A percentile compares a stretch with the other conserved stretches of the same genome.
Evolutionary conservation across 2,329 filamentous ascomycete genomes (phyloP).

Genomic region (Xylariaceae sp.): DNA sequence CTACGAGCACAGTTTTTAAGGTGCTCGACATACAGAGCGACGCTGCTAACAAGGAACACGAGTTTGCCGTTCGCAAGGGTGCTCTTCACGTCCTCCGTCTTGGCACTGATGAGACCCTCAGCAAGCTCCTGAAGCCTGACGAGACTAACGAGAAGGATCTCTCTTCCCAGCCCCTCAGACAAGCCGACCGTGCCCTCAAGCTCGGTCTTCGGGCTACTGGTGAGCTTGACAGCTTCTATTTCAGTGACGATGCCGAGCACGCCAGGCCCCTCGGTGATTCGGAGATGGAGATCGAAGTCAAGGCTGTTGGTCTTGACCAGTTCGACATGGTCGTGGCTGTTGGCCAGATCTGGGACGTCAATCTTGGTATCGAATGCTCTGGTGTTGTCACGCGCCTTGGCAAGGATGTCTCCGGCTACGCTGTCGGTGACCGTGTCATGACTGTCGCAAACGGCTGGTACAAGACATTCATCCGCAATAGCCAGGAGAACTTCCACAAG

Average conservation of each 20-base stretch:
- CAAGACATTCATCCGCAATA: slow-evolving; percentile 27
- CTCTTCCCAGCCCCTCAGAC: slow-evolving; percentile 26
- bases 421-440: slow-evolving; percentile 25
- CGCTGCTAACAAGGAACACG: slow-evolving; percentile 24
- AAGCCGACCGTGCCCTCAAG: slow-evolving; percentile 25
- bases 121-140: slow-evolving; percentile 23
- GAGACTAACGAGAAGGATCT: slow-evolving; percentile 22
- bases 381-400: slow-evolving; percentile 25
- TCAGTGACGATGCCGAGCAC: slow-evolving; percentile 24
- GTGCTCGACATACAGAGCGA: slow-evolving; percentile 25
- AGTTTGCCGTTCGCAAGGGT: slow-evolving; percentile 27
- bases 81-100: slow-evolving; percentile 25
- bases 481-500: slow-evolving; percentile 27
- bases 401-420: slow-evolving; percentile 24
- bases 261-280: slow-evolving; percentile 22
- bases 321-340: slow-evolving; percentile 29
- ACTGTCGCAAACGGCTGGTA: slow-evolving; percentile 27
- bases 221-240: slow-evolving; percentile 29
- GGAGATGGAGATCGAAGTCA: slow-evolving; percentile 28
- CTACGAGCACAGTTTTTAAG: slow-evolving; percentile 33
- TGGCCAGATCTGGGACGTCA: slow-evolving; percentile 28
- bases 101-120: slow-evolving; percentile 24
- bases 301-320: slow-evolving; percentile 26
- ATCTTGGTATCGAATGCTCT: slow-evolving; percentile 28
- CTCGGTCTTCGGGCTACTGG: slow-evolving; percentile 26